A percentile compares a stretch with the other conserved stretches of the same genome.
Conservation (phyloP, 228 moss, liverwort and hornwort genomes). For the Sphagnum fallax region DNA sequence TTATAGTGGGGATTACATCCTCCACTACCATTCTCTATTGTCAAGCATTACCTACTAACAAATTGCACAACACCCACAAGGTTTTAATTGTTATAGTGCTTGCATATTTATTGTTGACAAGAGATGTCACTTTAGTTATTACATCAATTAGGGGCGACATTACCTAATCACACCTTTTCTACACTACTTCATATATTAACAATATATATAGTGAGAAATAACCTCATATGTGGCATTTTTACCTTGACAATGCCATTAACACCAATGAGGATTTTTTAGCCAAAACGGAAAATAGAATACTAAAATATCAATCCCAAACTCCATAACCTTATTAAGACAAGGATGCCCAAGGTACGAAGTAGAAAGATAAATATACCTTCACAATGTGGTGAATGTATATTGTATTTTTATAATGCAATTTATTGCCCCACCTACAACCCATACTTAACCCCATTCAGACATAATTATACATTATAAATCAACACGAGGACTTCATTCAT, state of each 20-base stretch:
- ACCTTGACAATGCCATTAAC: conserved; percentile 98
- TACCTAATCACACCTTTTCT: neutral
- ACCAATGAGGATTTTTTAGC: conserved; percentile 93
- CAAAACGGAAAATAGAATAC: too few species aligned
- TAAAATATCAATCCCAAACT: too few species aligned
- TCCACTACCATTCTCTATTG: conserved; percentile 85
- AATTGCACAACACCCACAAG: conserved; percentile 72
- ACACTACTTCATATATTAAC: neutral
- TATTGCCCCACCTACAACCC: too few species aligned
- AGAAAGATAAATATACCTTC: too few species aligned
- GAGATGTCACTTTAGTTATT: neutral
- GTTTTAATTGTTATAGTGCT: conserved; percentile 77
- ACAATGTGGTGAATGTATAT: too few species aligned
- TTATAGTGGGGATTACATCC: conserved; percentile 77
- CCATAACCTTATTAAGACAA: too few species aligned
- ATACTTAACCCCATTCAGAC: too few species aligned
- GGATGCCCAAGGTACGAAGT: too few species aligned
- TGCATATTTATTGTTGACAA: conserved; percentile 79
- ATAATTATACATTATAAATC: too few species aligned
- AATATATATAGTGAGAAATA: too few species aligned
- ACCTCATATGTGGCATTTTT: neutral
- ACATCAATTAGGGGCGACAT: neutral
- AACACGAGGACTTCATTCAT: too few species aligned
- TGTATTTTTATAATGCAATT: too few species aligned
- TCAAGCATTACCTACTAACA: conserved; percentile 71